Base-by-base conservation (phyloP, 805 yeast genomes). In the Ogataea sp. region DNA sequence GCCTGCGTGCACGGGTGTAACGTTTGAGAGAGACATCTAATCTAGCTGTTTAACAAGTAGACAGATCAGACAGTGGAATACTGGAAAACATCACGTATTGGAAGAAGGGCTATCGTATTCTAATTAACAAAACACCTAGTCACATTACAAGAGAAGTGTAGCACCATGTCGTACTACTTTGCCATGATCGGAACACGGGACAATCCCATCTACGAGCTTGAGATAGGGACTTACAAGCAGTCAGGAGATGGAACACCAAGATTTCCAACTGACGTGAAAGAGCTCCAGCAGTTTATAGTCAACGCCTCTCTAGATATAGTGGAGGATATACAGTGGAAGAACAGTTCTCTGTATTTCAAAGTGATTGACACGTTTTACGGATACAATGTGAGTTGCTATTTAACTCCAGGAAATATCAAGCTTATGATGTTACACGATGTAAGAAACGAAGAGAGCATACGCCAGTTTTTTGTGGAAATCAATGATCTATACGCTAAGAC, bases 301-400 rank as follows among this genome's bases (percentile, higher is more conserved):
- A 95, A 93, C 54, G 75, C 96, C 1, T 78, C 97, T 2, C 61
- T 93, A 28, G 98, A 93, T 58, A 70, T 93, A n/a, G 78, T 93
- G 0, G 96, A 93, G 46, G 96, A 89, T 50, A 61, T 78, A 2
- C 97, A 88, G 55, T 88, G 95, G 90, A 73, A 75, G 36, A 68
- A 75, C 9, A 75, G 69, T 45, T 67, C 71, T 33, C 67, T 83
- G 45, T 81, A 83, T 52, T 63, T 88, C 45, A 89, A 90, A 34
- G 75, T 75, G 34, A 75, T 90, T 16, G 98, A 93, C 61, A 78
- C 80, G 28, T 90, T 87, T 58, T 86, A 89, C 57, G 94, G 93
- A 5, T 76, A 79, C 47, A 65, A 71, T 36, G 75, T 90, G n/a
- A 83, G 87, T 40, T 94, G 90, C 3, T 93, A 78, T 55, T 70